phyloP scores from a whole-genome alignment of 164 flowering plant species.

The Magnolia officinalis region DNA sequence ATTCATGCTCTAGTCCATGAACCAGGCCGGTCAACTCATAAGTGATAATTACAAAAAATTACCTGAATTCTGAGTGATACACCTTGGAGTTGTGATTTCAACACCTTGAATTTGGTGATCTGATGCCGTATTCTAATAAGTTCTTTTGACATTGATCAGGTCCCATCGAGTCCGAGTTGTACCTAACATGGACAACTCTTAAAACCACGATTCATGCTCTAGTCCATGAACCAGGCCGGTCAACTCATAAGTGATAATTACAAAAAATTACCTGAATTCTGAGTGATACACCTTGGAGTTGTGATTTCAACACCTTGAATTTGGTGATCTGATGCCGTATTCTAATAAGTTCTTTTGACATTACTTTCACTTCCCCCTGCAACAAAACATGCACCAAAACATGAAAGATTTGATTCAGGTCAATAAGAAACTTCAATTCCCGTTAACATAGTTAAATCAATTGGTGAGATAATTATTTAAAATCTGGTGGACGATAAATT shows the following conservation, averaged over 20 bases:
- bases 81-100: constrained; percentile 96
- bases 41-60: not conserved
- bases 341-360: constrained; percentile 98
- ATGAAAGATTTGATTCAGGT: not conserved
- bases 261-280: constrained; percentile 71
- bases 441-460: no score
- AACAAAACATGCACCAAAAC: constrained; percentile 13
- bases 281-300: constrained; percentile 91
- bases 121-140: constrained; percentile 95
- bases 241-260: not conserved
- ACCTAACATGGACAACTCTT: not conserved
- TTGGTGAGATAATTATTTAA: no score
- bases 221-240: not conserved
- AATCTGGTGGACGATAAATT: no score
- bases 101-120: constrained; percentile 88
- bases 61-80: constrained; percentile 96
- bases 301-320: constrained; percentile 91
- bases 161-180: no score
- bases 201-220: not conserved
- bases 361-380: constrained; percentile 95
- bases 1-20: not conserved
- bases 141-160: constrained; percentile 38
- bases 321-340: constrained; percentile 94
- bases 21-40: not conserved
- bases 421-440: not conserved